Evolutionary conservation across 2,329 filamentous ascomycete genomes (phyloP).

Genomic region (Dothistroma septosporum): DNA sequence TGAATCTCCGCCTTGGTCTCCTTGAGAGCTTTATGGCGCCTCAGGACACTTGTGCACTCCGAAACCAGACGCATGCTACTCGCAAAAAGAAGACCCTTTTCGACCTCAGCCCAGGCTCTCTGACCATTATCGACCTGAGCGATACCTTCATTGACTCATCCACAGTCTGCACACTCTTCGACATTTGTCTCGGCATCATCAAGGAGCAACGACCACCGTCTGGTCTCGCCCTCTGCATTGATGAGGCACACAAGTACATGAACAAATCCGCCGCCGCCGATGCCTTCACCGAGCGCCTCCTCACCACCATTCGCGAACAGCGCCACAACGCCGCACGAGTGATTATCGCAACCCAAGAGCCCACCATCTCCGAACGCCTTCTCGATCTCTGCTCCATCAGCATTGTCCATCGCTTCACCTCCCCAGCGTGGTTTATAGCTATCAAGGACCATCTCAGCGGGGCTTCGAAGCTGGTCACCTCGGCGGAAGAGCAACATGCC

Average conservation of each 20-base stretch:
- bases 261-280: constrained; percentile 52
- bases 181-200: constrained; percentile 65
- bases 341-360: constrained; percentile 73
- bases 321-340: constrained; percentile 64
- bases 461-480: constrained; percentile 25
- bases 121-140: constrained; percentile 68
- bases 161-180: constrained; percentile 67
- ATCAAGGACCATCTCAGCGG: constrained; percentile 49
- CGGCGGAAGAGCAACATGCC: constrained; percentile 8
- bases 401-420: constrained; percentile 67
- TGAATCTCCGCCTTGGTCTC: constrained; percentile 58
- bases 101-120: constrained; percentile 41
- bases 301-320: constrained; percentile 64
- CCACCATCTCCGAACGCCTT: constrained; percentile 63
- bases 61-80: neutral
- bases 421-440: constrained; percentile 57
- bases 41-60: neutral
- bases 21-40: constrained; percentile 60
- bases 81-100: constrained; percentile 15
- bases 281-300: constrained; percentile 58
- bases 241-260: constrained; percentile 73
- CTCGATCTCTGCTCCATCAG: constrained; percentile 69
- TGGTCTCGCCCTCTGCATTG: constrained; percentile 62
- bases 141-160: constrained; percentile 66
- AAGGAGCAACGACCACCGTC: constrained; percentile 36